Percentiles rank a stretch among this genome's conserved stretches.
phyloP scores from a whole-genome alignment of 2,329 filamentous ascomycete species.

The Lecanicillium sp. region DNA sequence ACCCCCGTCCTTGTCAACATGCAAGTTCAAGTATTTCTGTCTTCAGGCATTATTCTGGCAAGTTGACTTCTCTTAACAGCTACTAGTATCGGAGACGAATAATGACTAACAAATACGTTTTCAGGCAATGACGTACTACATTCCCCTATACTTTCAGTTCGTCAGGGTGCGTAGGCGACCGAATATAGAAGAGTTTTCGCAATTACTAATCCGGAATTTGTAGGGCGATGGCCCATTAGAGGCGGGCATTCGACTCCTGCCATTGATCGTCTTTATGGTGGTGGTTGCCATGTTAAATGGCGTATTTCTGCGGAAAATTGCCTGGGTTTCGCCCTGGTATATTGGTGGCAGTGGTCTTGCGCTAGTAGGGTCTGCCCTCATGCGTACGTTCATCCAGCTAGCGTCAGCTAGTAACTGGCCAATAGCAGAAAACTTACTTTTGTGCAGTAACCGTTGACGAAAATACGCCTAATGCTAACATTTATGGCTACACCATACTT shows the following conservation, averaged over 20 bases:
- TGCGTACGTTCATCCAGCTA: too few species aligned
- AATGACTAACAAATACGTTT: background rate
- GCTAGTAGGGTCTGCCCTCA: conserved; percentile 23
- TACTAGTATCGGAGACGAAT: background rate
- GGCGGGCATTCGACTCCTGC: conserved; percentile 29
- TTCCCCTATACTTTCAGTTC: conserved; percentile 44
- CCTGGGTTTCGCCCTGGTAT: conserved; percentile 33
- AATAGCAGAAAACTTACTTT: too few species aligned
- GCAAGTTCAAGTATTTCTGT: conserved; percentile 9
- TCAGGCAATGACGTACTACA: conserved; percentile 33
- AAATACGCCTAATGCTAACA: conserved; percentile 9
- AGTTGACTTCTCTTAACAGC: background rate
- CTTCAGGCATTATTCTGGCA: conserved; percentile 9
- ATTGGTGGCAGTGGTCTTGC: conserved; percentile 25
- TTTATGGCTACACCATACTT: conserved; percentile 29
- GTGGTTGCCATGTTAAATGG: conserved; percentile 26
- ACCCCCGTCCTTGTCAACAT: background rate
- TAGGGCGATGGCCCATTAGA: conserved; percentile 27
- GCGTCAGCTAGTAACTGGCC: too few species aligned
- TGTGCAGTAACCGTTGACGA: conserved; percentile 7
- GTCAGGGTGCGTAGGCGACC: too few species aligned
- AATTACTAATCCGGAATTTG: too few species aligned
- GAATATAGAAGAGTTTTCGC: too few species aligned
- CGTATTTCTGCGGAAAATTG: conserved; percentile 22
- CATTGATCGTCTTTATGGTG: conserved; percentile 28